Conservation (phyloP, 768 basidiomycete species). For the Mycena vitilis region DNA sequence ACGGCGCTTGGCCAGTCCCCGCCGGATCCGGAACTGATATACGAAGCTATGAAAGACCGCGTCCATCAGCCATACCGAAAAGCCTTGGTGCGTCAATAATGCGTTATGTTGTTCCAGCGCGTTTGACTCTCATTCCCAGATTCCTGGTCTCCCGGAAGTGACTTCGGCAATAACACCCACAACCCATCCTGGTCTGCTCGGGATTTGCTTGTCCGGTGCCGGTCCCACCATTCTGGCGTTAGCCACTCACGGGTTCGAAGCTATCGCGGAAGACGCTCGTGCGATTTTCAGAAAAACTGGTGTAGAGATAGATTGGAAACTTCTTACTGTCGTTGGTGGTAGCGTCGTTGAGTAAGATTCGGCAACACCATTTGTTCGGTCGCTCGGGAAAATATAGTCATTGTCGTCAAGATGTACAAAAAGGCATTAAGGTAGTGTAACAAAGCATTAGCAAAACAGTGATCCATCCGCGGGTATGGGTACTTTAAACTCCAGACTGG, state of each 20-base stretch:
- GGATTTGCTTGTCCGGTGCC: slow-evolving; percentile 97
- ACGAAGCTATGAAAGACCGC: slow-evolving; percentile 99
- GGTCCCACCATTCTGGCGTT: slow-evolving; percentile 98
- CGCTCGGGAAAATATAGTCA: background rate
- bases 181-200: slow-evolving; percentile 93
- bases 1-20: slow-evolving; percentile 92
- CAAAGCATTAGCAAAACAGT: slow-evolving; percentile 35
- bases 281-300: slow-evolving; percentile 76
- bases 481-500: slow-evolving; percentile 17
- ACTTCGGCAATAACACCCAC: slow-evolving; percentile 88
- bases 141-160: slow-evolving; percentile 95
- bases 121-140: slow-evolving; percentile 58
- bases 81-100: slow-evolving; percentile 68
- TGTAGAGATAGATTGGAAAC: slow-evolving; percentile 91
- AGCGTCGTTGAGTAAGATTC: slow-evolving; percentile 47
- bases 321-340: slow-evolving; percentile 73
- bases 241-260: slow-evolving; percentile 85
- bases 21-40: slow-evolving; percentile 95
- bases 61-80: slow-evolving; percentile 98
- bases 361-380: background rate
- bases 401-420: slow-evolving; percentile 32
- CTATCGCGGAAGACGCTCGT: slow-evolving; percentile 85
- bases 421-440: slow-evolving; percentile 34
- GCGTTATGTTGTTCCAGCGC: slow-evolving; percentile 6
- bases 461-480: slow-evolving; percentile 33